Percentiles rank a stretch among this genome's conserved stretches.
Evolutionary conservation across 352 stramenopile species (phyloP).

Genomic region (Globisporangium cederbergense): DNA sequence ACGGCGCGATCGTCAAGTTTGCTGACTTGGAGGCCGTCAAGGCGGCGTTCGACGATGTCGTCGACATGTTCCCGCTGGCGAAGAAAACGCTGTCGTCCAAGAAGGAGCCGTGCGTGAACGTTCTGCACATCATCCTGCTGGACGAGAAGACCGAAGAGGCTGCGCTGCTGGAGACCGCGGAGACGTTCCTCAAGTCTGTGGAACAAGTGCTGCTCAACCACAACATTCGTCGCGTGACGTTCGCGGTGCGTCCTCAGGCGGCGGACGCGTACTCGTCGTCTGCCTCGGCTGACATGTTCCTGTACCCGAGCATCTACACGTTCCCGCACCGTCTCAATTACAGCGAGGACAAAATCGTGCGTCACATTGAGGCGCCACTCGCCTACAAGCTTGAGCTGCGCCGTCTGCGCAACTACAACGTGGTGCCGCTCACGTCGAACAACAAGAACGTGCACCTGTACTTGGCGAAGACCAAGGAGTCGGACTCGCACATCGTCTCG

Average conservation of each 20-base stretch:
- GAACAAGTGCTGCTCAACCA: conserved; percentile 51
- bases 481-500: conserved; percentile 70
- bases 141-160: conserved; percentile 63
- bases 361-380: conserved; percentile 97
- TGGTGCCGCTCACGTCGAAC: conserved; percentile 90
- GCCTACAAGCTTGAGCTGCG: conserved; percentile 98
- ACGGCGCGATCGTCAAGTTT: conserved; percentile 87
- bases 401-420: conserved; percentile 97
- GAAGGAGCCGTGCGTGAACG: conserved; percentile 72
- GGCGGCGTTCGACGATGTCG: conserved; percentile 58
- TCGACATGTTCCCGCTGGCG: conserved; percentile 65
- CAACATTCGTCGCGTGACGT: conserved; percentile 88
- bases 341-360: conserved; percentile 97
- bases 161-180: conserved; percentile 46
- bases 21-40: conserved; percentile 80
- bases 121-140: conserved; percentile 80
- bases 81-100: conserved; percentile 67
- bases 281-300: conserved; percentile 51
- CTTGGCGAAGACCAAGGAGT: conserved; percentile 91
- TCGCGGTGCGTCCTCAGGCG: conserved; percentile 70
- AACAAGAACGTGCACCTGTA: conserved; percentile 99
- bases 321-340: conserved; percentile 89
- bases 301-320: conserved; percentile 89
- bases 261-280: conserved; percentile 28
- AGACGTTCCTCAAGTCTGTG: conserved; percentile 66